Conservation (phyloP, 345 rosid genomes). For the Firmiana major region DNA sequence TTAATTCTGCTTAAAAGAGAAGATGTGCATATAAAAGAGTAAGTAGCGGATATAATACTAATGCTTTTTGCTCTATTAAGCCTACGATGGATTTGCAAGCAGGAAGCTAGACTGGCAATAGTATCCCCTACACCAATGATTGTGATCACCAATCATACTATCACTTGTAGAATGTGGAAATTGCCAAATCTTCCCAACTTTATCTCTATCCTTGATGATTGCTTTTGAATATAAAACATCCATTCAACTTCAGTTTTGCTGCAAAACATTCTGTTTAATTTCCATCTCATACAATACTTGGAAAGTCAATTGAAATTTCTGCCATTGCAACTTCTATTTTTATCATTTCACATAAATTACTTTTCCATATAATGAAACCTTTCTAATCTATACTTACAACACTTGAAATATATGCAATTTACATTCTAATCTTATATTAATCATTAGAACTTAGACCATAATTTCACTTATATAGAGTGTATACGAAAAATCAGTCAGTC, state of each 20-base stretch:
- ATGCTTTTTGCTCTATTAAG: not conserved
- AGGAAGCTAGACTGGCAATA: not conserved
- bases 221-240: not conserved
- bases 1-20: not conserved
- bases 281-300: not conserved
- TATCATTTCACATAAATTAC: not conserved
- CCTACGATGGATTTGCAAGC: not conserved
- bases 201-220: not conserved
- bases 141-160: not conserved
- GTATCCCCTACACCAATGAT: not conserved
- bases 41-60: not conserved
- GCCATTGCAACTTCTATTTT: not conserved
- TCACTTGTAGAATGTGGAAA: not conserved
- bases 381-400: not conserved
- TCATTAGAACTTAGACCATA: not conserved
- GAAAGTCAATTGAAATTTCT: not conserved
- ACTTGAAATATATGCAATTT: too few relatives aligned
- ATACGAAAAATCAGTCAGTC: too few relatives aligned
- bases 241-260: not conserved
- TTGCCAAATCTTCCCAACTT: not conserved
- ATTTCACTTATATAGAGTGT: too few relatives aligned
- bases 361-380: not conserved
- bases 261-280: not conserved
- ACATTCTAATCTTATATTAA: not conserved
- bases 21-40: not conserved